phyloP scores from a whole-genome alignment of 257 asterid genomes.

The Verbascum thapsus region DNA sequence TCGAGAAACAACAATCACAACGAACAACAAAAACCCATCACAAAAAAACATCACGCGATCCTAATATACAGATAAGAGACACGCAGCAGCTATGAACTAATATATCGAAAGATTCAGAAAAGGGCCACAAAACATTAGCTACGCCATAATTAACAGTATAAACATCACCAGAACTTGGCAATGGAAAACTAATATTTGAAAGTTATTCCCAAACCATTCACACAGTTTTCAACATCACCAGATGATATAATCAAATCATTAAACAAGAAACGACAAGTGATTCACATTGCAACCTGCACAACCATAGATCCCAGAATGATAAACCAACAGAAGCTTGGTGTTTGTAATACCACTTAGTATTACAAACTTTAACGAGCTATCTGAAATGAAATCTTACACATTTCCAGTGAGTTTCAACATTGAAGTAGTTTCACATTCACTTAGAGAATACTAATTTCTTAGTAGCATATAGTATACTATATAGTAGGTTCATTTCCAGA shows the following conservation, averaged over 20 bases:
- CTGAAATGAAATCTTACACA: conserved; percentile 3
- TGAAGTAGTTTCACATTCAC: conserved; percentile 21
- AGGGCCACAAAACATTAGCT: background rate
- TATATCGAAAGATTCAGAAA: conserved; percentile 5
- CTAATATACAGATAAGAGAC: too few species aligned
- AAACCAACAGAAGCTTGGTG: conserved; percentile 7
- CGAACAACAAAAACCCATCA: too few species aligned
- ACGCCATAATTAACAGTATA: background rate
- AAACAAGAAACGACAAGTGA: background rate
- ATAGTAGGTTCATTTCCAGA: conserved; percentile 31
- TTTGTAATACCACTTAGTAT: background rate
- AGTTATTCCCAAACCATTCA: background rate
- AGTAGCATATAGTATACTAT: conserved; percentile 22
- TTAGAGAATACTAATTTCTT: conserved; percentile 12
- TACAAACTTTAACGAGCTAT: conserved; percentile 1
- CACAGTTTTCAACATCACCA: background rate
- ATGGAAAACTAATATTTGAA: too few species aligned
- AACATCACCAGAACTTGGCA: background rate
- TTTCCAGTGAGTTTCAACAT: conserved; percentile 28
- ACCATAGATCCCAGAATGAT: background rate
- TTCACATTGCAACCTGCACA: background rate
- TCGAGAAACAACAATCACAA: too few species aligned
- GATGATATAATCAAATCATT: background rate
- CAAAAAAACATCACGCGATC: too few species aligned
- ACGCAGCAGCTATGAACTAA: too few species aligned